A percentile compares a stretch with the other conserved stretches of the same genome.
phyloP scores from a whole-genome alignment of 2,329 filamentous ascomycete species.

The Fonsecaea multimorphosa region DNA sequence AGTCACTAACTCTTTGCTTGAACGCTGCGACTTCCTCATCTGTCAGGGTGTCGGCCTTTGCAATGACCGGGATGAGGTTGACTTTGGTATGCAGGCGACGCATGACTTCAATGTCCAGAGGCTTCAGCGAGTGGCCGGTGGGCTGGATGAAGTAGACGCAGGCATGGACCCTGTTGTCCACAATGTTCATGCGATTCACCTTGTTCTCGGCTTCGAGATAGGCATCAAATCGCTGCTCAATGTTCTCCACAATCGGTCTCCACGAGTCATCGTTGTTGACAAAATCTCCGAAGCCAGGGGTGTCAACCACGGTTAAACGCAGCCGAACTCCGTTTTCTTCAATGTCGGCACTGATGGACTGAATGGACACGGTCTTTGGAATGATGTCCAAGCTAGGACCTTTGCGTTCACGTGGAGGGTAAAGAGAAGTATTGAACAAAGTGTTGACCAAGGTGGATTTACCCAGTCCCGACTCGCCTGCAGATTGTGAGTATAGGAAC shows the following conservation, averaged over 20 bases:
- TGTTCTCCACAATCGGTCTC: constrained; percentile 99
- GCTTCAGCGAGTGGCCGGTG: constrained; percentile 97
- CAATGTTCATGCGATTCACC: constrained; percentile 99
- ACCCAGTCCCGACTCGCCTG: constrained; percentile 98
- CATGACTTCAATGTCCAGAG: constrained; percentile 99
- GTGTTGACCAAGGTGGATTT: constrained; percentile 99
- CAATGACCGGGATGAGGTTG: constrained; percentile 98
- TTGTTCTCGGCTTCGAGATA: constrained; percentile 99
- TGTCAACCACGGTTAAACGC: constrained; percentile 94
- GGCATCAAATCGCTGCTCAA: constrained; percentile 97
- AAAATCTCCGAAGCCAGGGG: constrained; percentile 97
- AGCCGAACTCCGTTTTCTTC: constrained; percentile 98
- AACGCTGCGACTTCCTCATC: constrained; percentile 94
- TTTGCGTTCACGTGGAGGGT: constrained; percentile 98
- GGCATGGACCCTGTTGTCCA: constrained; percentile 98
- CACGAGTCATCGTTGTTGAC: constrained; percentile 99
- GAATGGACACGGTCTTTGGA: constrained; percentile 94
- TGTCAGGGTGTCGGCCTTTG: constrained; percentile 96
- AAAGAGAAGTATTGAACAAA: constrained; percentile 98
- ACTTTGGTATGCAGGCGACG: constrained; percentile 99
- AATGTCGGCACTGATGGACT: constrained; percentile 94
- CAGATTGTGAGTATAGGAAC: constrained; percentile 10
- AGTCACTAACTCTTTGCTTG: constrained; percentile 84
- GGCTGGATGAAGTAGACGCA: constrained; percentile 99
- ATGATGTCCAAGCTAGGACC: constrained; percentile 96